Evolutionary conservation across 495 filamentous ascomycete species (phyloP), one percentile per base, ranked within the genome.

Genomic region (Hapsidospora chrysogenum): DNA sequence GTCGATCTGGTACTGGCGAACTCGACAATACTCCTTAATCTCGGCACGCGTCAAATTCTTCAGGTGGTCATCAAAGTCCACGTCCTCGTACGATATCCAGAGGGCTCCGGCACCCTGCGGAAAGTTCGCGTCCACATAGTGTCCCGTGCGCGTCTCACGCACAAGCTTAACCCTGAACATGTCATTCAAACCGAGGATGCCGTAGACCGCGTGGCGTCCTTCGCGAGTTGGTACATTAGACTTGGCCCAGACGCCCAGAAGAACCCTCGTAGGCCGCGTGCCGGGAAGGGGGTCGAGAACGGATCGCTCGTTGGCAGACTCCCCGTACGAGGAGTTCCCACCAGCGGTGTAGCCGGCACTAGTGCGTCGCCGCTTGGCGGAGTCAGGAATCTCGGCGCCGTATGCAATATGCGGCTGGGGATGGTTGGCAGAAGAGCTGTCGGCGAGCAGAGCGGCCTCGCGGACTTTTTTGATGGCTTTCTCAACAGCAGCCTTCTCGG

Each of bases 41-140:
- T 72, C 63, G 6, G 58, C 50, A 3, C 67, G 45, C 4, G 43
- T 47, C 2, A 70, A 48, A 1, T 45, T 22, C n/a, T 44, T 42
- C 4, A 72, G 49, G 17, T 69, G 64, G 2, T 51, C 48, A 9
- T 68, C 48, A 20, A 70, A 60, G 16, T 55, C 55, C 19, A 65
- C 58, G 11, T 69, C 61, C n/a, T 72, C 66, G 42, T 64, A 72
- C 2, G 56, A 48, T 7, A 70, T 65, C 67, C 67, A 72, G 1
- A 72, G 44, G 2, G 56, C 61, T 8, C 66, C 66, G 7, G 67
- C 58, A 2, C 67, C 67, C 13, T 37, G 42, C 0, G 67, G 67
- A 32, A 69, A 68, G 45, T 66, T 66, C 16, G 56, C 64, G 14
- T 56, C 42, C 2, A 60, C 47, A n/a, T 46, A 49, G 1, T 58